Evolutionary conservation across 2,329 filamentous ascomycete genomes (phyloP).

Genomic region (Pseudocercospora pini-densiflorae): DNA sequence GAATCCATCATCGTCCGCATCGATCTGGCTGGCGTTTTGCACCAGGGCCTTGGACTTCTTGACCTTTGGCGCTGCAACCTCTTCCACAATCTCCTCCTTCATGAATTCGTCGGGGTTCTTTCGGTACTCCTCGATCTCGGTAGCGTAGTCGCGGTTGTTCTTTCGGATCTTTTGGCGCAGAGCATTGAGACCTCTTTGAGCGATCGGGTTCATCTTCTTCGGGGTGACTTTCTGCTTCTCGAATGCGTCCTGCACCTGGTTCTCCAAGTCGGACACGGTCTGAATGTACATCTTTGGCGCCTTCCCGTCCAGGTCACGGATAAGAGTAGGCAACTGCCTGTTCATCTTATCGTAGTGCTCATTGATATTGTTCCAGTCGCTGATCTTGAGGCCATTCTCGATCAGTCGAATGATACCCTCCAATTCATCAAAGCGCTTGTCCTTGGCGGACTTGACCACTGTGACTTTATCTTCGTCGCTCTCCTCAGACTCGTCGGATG

Average conservation of each 20-base stretch:
- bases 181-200: slow-evolving; percentile 90
- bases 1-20: slow-evolving; percentile 82
- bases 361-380: slow-evolving; percentile 88
- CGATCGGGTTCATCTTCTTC: slow-evolving; percentile 99
- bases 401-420: slow-evolving; percentile 88
- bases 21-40: slow-evolving; percentile 55
- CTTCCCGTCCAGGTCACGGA: slow-evolving; percentile 67
- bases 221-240: slow-evolving; percentile 93
- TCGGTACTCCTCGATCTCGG: slow-evolving; percentile 85
- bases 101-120: slow-evolving; percentile 86
- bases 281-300: slow-evolving; percentile 92
- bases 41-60: slow-evolving; percentile 56
- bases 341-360: slow-evolving; percentile 66
- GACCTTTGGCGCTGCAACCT: slow-evolving; percentile 56
- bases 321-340: slow-evolving; percentile 51
- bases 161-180: slow-evolving; percentile 99
- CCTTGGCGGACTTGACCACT: slow-evolving; percentile 95
- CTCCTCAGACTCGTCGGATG: slow-evolving; percentile 67
- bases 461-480: slow-evolving; percentile 82
- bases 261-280: slow-evolving; percentile 90
- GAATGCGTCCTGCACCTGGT: slow-evolving; percentile 89
- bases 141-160: slow-evolving; percentile 93
- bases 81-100: slow-evolving; percentile 80
- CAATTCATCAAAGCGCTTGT: slow-evolving; percentile 94
- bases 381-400: slow-evolving; percentile 96